Conservation (phyloP, 805 yeast species). For the Komagataella pastoris region DNA sequence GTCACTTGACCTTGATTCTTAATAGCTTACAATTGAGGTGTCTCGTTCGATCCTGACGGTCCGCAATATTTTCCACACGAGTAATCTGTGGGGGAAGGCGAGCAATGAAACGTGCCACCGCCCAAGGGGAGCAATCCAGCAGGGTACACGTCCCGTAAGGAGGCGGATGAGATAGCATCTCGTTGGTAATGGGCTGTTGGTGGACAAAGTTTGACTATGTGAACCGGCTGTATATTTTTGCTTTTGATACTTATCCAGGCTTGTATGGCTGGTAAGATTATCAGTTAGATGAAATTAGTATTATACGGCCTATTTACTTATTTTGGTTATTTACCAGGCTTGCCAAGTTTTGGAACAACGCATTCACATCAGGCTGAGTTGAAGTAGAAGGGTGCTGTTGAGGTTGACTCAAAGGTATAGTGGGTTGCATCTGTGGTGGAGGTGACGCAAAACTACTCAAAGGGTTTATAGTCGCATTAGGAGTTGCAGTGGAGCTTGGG, state of each 20-base stretch:
- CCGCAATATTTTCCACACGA: not conserved
- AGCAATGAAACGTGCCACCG: not conserved
- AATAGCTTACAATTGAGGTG: not conserved
- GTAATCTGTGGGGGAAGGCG: not conserved
- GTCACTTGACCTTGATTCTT: not conserved
- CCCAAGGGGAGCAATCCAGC: not conserved
- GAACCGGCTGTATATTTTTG: not conserved
- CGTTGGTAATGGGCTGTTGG: not conserved
- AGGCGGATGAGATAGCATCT: not conserved
- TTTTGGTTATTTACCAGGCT: slow-evolving; percentile 19
- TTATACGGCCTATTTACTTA: not conserved
- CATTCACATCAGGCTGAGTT: slow-evolving; percentile 17
- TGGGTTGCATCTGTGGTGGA: slow-evolving; percentile 12
- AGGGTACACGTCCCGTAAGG: not conserved
- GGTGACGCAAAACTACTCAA: slow-evolving; percentile 3
- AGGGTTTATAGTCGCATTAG: slow-evolving; percentile 4
- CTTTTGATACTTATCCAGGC: not conserved
- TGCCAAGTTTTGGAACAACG: slow-evolving; percentile 21
- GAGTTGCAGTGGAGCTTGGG: slow-evolving; percentile 3
- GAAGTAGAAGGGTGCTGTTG: slow-evolving; percentile 9
- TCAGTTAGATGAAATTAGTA: too few species aligned
- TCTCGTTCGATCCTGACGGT: not conserved
- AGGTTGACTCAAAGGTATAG: slow-evolving; percentile 20
- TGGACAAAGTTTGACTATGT: not conserved
- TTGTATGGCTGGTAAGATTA: too few species aligned